Percentiles rank a stretch among this genome's conserved stretches.
Conservation (phyloP, 805 yeast species). For the Candida alai region DNA sequence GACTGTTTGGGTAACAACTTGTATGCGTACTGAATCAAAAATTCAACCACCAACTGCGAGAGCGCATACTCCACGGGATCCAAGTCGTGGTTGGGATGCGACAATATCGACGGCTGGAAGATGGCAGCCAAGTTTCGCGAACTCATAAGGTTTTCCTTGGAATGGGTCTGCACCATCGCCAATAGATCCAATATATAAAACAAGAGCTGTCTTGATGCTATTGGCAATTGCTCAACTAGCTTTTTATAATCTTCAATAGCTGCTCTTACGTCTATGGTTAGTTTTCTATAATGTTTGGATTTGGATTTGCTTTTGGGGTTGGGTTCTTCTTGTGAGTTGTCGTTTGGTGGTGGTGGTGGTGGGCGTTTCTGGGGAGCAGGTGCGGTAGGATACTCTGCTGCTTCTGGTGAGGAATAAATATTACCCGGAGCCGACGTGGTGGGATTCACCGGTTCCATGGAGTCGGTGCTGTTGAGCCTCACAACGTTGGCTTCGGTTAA, state of each 20-base stretch:
- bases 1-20: constrained; percentile 57
- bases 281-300: constrained; percentile 50
- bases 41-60: constrained; percentile 82
- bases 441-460: constrained; percentile 1
- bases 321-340: background rate
- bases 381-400: too few species aligned
- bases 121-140: constrained; percentile 91
- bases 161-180: constrained; percentile 76
- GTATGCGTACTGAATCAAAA: constrained; percentile 81
- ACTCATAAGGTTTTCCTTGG: constrained; percentile 82
- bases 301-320: constrained; percentile 24
- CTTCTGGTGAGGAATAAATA: too few species aligned
- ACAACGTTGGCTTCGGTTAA: constrained; percentile 32
- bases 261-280: constrained; percentile 60
- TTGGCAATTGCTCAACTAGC: constrained; percentile 68
- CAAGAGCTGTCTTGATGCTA: constrained; percentile 73
- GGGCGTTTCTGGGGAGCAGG: too few species aligned
- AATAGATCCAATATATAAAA: constrained; percentile 84
- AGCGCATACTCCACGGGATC: constrained; percentile 87
- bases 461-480: constrained; percentile 21
- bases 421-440: too few species aligned
- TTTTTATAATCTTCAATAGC: constrained; percentile 69
- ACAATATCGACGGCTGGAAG: constrained; percentile 92
- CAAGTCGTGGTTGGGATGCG: constrained; percentile 91
- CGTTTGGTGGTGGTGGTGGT: constrained; percentile 4